Base-by-base conservation (phyloP, 2,329 filamentous ascomycete genomes). In the Monosporascus sp. region DNA sequence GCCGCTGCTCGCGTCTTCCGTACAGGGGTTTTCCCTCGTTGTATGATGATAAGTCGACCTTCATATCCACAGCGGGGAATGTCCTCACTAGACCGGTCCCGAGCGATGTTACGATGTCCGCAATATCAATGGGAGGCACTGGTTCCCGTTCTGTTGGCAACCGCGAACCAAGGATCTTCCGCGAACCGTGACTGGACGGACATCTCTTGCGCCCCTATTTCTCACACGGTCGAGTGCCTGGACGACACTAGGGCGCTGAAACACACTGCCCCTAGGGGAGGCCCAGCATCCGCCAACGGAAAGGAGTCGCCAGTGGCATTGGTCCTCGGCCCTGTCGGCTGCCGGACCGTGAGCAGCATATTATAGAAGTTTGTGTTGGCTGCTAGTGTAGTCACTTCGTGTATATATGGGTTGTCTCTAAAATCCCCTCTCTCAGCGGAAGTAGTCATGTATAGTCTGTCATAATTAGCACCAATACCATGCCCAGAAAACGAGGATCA, bases 391-490 rank as follows among this genome's bases (percentile, higher is more conserved):
- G 71, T 69, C 3, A 81, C 76, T 24, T 74, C 71, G 63, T 81
- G 81, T 50, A 84, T 64, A 59, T 80, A 82, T 2, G 81, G 80
- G 2, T 79, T 73, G 55, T 82, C 76, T 1, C 62, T 54, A 5
- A 70, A 63, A 5, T n/a, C 77, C 81, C 0, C 71, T 68, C 22
- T 76, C 72, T 2, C 78, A 78, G n/a, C n/a, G n/a, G 61, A 83
- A 84, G 60, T 75, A 79, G 8, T 79, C 81, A 59, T 82, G 77
- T 22, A 84, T 78, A 8, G 79, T 77, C 80, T 83, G 38, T 50
- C 8, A 37, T 53, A 49, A 46, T 59, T 43, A 58, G 56, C 27
- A 53, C 43, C 14, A 20, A n/a, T 38, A 19, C 11, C 16, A 24
- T 46, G 20, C 27, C 24, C 11, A 17, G 26, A 49, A 37, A 49